These are phyloP conservation scores for Combretum micranthum DNA, from an alignment of 345 rosid species.

Conservation along the genomic window DNA sequence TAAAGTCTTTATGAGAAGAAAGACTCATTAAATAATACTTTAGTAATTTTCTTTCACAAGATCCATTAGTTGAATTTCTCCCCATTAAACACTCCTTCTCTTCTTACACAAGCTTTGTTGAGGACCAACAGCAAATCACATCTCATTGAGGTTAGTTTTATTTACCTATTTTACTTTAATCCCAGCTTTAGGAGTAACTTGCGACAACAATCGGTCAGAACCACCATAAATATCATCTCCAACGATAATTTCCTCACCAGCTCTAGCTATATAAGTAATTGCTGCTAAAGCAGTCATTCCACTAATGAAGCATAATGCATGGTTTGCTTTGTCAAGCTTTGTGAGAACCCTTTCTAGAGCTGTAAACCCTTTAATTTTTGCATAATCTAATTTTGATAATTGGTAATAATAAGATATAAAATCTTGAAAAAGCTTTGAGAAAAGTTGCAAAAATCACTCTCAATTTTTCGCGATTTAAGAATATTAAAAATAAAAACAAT, in stretches of 20 bases:
- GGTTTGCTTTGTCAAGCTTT: constrained; percentile 91
- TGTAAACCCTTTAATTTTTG: no score
- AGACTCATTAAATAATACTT: no score
- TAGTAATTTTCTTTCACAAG: no score
- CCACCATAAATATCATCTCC: constrained; percentile 96
- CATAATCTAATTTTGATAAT: no score
- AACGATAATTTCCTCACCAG: constrained; percentile 88
- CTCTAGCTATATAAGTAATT: constrained; percentile 58
- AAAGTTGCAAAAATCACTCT: no score
- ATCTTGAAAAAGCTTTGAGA: no score
- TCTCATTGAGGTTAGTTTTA: constrained; percentile 58
- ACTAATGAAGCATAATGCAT: constrained; percentile 92
- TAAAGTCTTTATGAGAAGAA: no score
- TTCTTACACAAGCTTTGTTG: constrained; percentile 83
- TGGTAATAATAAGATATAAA: no score
- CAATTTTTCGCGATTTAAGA: no score
- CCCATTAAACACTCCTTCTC: no score
- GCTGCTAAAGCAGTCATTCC: constrained; percentile 98
- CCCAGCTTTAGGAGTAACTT: constrained; percentile 70
- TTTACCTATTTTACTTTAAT: constrained; percentile 75
- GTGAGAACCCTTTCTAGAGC: constrained; percentile 92
- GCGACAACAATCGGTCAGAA: constrained; percentile 87
- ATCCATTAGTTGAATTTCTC: no score
- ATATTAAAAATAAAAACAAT: no score
- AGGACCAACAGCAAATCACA: constrained; percentile 71